A percentile compares a stretch with the other conserved stretches of the same genome.
These are phyloP conservation scores for Pythium brassicae DNA, from an alignment of 352 stramenopile genomes.

Conservation along the genomic window DNA sequence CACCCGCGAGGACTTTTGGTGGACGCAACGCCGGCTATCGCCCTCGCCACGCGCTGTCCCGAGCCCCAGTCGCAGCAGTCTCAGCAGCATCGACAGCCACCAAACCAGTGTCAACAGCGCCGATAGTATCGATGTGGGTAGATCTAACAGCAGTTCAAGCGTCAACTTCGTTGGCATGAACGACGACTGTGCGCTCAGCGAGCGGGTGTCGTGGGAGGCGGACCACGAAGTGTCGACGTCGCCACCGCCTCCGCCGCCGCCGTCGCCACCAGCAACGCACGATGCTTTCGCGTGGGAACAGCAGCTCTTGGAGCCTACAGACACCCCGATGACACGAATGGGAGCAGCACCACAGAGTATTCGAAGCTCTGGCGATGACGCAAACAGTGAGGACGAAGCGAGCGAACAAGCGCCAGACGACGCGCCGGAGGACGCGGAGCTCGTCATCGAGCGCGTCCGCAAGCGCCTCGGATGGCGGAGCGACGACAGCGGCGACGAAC, in stretches of 20 bases:
- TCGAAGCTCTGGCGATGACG: not conserved
- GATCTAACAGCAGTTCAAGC: too few relatives aligned
- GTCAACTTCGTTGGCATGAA: not conserved
- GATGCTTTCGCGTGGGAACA: not conserved
- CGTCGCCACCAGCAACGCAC: not conserved
- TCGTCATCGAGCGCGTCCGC: conserved; percentile 58
- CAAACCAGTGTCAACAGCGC: not conserved
- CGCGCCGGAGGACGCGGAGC: conserved; percentile 36
- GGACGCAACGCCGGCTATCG: conserved; percentile 14
- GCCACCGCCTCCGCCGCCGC: not conserved
- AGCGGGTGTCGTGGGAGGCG: not conserved
- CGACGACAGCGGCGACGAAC: not conserved
- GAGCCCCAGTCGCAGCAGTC: conserved; percentile 18
- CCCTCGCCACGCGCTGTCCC: conserved; percentile 7
- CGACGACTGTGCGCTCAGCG: not conserved
- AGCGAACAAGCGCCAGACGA: conserved; percentile 6
- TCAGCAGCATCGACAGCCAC: conserved; percentile 2
- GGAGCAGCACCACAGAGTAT: not conserved
- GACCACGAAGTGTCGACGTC: not conserved
- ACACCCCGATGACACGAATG: not conserved
- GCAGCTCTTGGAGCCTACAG: not conserved
- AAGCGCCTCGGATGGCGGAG: conserved; percentile 38
- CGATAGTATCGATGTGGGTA: too few relatives aligned
- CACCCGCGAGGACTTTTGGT: conserved; percentile 49
- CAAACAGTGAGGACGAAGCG: conserved; percentile 6